Conservation (phyloP, 257 asterid genomes). For the Plectranthus barbatus region DNA sequence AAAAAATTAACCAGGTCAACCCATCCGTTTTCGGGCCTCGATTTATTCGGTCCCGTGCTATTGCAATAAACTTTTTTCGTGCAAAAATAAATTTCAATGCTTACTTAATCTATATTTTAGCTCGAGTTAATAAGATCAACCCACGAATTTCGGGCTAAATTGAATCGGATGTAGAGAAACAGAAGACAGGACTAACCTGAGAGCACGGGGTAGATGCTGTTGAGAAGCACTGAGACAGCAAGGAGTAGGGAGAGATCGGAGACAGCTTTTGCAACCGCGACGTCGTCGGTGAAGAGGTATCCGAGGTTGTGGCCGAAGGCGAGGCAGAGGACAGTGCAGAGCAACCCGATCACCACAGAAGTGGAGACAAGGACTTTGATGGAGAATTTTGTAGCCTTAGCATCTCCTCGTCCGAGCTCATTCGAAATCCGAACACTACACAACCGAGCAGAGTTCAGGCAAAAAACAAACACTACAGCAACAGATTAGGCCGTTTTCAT, state of each 20-base stretch:
- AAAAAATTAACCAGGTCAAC: too few species aligned
- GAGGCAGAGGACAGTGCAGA: constrained; percentile 30
- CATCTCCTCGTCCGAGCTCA: constrained; percentile 68
- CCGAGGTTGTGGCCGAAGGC: constrained; percentile 41
- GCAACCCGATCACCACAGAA: constrained; percentile 40
- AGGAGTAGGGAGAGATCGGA: constrained; percentile 40
- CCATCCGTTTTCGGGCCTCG: too few species aligned
- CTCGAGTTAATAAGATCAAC: too few species aligned
- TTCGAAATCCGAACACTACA: constrained; percentile 62
- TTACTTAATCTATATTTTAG: too few species aligned
- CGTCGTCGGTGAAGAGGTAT: constrained; percentile 37
- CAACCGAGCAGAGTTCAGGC: constrained; percentile 53
- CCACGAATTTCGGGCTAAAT: too few species aligned
- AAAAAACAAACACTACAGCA: constrained; percentile 61
- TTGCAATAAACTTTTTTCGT: too few species aligned
- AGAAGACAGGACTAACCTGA: constrained; percentile 32
- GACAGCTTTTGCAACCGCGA: constrained; percentile 31
- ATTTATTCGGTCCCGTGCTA: too few species aligned
- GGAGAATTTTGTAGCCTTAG: constrained; percentile 41
- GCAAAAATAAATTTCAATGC: too few species aligned
- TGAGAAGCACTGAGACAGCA: constrained; percentile 44
- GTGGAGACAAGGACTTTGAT: constrained; percentile 37
- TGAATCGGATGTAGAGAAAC: too few species aligned
- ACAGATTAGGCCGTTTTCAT: not conserved
- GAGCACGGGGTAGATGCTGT: constrained; percentile 53